Base-by-base conservation (phyloP, 306 rosid genomes). In the Purshia tridentata region DNA sequence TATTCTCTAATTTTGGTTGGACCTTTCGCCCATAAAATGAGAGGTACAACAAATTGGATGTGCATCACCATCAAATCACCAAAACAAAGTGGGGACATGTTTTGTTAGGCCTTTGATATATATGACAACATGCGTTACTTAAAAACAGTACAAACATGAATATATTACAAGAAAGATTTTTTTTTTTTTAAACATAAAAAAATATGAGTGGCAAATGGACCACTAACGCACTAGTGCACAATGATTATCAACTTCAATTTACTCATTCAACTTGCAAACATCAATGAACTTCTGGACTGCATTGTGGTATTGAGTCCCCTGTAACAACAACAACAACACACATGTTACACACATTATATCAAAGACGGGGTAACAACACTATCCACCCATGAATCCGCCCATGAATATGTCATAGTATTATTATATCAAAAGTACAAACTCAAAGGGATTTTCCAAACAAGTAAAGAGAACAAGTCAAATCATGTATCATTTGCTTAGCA, bases 291-390 rank as follows among this genome's bases (percentile, higher is more conserved):
- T 84, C 88, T 82, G 91, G 63, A 80, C 76, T 72, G 91, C 91
- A 85, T 89, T 89, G 82, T 83, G 90, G 69, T 90, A 88, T 75
- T 87, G 91, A 76, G 90, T 83, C 76, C 88, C 89, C 87, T 90
- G 87, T 73, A 67, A 69, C 22, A 35, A 39, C 62, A 53, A 29
- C 39, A 72, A 4, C 35, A 29, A 29, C 35, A 29, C 35, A 29
- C 35, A 29, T 1, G 35, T 29, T 29, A 29, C 35, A 29, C 35
- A 35, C 46, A 69, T 58, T 47, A 74, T 29, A 41, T 14, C 64
- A 72, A 74, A 73, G 69, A 61, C 78, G 57, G 63, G 76, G 8
- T 61, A 60, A n/a, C 73, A 72, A 55, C 66, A 66, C 22, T 73
- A 76, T 65, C 62, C 13, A 35, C 18, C 67, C 47, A 49, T 48